Conservation (phyloP, 1,284 basidiomycete species). For the Ganoderma multipileum region DNA sequence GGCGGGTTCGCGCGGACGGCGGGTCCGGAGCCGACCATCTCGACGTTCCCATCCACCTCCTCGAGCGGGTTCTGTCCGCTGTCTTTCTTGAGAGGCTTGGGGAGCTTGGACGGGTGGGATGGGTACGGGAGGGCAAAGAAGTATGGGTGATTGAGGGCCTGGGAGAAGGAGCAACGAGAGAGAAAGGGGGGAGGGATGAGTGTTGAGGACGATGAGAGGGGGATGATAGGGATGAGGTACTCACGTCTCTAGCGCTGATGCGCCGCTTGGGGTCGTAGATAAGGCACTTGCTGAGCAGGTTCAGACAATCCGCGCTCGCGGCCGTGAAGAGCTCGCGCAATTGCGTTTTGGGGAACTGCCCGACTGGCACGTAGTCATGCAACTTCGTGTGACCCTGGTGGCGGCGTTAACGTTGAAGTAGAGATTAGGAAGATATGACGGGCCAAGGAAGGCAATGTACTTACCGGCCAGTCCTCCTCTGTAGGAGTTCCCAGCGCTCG, state of each 20-base stretch:
- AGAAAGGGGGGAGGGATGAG: slow-evolving; percentile 10
- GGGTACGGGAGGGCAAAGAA: slow-evolving; percentile 83
- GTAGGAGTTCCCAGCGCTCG: slow-evolving; percentile 94
- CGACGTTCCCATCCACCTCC: slow-evolving; percentile 77
- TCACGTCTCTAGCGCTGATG: slow-evolving; percentile 81
- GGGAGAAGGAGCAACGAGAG: slow-evolving; percentile 3
- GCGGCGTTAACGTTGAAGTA: slow-evolving; percentile 6
- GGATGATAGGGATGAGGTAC: slow-evolving; percentile 31
- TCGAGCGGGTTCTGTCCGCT: slow-evolving; percentile 61
- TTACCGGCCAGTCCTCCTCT: slow-evolving; percentile 95
- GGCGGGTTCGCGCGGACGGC: slow-evolving; percentile 46
- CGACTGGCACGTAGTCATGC: slow-evolving; percentile 88
- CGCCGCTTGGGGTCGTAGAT: slow-evolving; percentile 88
- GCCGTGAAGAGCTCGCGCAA: slow-evolving; percentile 91
- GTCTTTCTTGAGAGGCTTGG: slow-evolving; percentile 69
- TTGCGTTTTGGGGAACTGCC: slow-evolving; percentile 83
- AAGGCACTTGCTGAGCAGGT: slow-evolving; percentile 82
- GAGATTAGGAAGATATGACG: background rate
- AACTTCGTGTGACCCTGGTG: slow-evolving; percentile 86
- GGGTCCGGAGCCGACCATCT: slow-evolving; percentile 44
- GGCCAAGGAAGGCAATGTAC: slow-evolving; percentile 24
- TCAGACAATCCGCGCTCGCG: slow-evolving; percentile 87
- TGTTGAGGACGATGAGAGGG: background rate
- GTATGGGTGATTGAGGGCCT: slow-evolving; percentile 82
- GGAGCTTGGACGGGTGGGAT: slow-evolving; percentile 82